Evolutionary conservation across 768 basidiomycete species (phyloP).

Genomic region (Russula olivacea): DNA sequence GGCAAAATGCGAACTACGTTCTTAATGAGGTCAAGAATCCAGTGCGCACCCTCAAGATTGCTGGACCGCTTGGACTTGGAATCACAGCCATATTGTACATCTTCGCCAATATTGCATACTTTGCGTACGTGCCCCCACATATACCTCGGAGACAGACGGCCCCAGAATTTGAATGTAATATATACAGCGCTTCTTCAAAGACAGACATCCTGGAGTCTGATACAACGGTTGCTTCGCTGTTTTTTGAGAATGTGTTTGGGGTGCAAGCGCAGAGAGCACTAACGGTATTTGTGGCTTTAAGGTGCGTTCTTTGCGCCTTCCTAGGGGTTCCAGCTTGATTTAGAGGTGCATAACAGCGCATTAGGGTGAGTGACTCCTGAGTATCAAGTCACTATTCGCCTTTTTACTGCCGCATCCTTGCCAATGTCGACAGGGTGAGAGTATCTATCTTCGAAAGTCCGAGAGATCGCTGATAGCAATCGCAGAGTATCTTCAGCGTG

Average conservation of each 20-base stretch:
- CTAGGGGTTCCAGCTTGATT: background rate
- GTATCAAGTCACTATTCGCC: background rate
- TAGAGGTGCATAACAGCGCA: conserved; percentile 29
- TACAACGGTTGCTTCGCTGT: conserved; percentile 54
- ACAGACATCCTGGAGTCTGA: conserved; percentile 44
- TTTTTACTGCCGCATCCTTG: background rate
- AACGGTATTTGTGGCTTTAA: conserved; percentile 53
- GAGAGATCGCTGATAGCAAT: background rate
- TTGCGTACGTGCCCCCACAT: conserved; percentile 35
- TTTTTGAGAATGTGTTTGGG: conserved; percentile 57
- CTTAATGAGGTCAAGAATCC: conserved; percentile 57
- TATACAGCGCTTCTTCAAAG: conserved; percentile 39
- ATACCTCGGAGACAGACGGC: background rate
- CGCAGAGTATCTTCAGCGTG: conserved; percentile 15
- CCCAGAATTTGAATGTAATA: background rate
- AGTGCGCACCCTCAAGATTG: conserved; percentile 55
- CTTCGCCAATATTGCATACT: conserved; percentile 54
- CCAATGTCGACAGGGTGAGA: conserved; percentile 10
- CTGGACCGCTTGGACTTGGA: conserved; percentile 51
- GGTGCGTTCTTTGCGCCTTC: conserved; percentile 31
- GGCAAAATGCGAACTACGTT: conserved; percentile 55
- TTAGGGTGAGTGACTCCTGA: conserved; percentile 29
- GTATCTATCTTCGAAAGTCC: background rate
- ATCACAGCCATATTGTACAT: conserved; percentile 50
- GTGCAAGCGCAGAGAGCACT: conserved; percentile 45